A percentile compares a stretch with the other conserved stretches of the same genome.
phyloP scores from a whole-genome alignment of 2,329 filamentous ascomycete species.

The Pseudonectria foliicola region DNA sequence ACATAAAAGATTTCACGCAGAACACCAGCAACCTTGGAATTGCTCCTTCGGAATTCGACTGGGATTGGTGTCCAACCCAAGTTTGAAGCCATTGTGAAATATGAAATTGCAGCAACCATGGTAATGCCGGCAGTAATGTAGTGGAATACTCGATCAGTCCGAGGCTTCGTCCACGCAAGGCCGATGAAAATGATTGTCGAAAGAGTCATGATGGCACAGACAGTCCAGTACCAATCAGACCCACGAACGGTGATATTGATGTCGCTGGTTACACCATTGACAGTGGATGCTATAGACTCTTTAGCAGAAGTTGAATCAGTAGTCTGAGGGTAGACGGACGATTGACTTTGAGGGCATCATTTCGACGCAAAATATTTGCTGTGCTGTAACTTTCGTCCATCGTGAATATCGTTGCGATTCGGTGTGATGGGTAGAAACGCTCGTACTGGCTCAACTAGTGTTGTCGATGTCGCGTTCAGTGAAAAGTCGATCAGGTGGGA shows the following conservation, averaged over 20 bases:
- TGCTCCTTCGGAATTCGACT: conserved; percentile 45
- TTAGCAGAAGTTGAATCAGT: no score
- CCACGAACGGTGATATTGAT: conserved; percentile 52
- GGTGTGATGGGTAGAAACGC: no score
- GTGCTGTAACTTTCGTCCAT: no score
- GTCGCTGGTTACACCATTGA: conserved; percentile 28
- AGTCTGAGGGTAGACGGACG: no score
- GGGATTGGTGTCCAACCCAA: conserved; percentile 36
- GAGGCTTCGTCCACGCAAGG: conserved; percentile 44
- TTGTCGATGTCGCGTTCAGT: no score
- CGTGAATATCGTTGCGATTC: no score
- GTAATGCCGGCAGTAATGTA: conserved; percentile 43
- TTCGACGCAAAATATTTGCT: background rate
- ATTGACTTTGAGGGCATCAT: conserved; percentile 7
- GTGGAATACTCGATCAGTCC: conserved; percentile 48
- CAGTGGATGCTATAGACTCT: background rate
- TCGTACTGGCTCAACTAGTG: no score
- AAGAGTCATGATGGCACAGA: conserved; percentile 51
- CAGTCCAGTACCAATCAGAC: conserved; percentile 57
- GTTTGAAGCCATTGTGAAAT: conserved; percentile 46
- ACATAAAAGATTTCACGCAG: conserved; percentile 52
- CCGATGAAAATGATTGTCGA: conserved; percentile 47
- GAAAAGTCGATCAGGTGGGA: no score
- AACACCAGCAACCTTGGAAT: conserved; percentile 36
- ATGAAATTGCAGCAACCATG: conserved; percentile 42